Base-by-base conservation (phyloP, 805 yeast genomes). In the Cyberlindnera xishuangbannaensis region DNA sequence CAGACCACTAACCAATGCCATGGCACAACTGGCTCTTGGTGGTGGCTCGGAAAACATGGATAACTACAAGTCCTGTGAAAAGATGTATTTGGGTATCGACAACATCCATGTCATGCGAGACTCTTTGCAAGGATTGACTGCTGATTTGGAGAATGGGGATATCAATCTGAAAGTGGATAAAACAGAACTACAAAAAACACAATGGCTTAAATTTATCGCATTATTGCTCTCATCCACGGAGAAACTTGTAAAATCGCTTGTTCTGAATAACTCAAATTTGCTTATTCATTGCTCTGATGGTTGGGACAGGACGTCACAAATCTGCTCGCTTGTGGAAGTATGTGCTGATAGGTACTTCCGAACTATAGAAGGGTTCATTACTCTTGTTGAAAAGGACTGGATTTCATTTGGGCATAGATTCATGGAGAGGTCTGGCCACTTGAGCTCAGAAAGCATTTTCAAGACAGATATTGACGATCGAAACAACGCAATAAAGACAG, bases 21-120 rank as follows among this genome's bases (percentile, higher is more conserved):
- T 87, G 73, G 97, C 96, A 0, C 97, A 92, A 50, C 84, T 85
- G 28, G 97, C 97, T 0, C 61, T 92, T 12, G 98, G 98, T 10
- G 98, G 97, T n/a, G 98, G 98, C 1, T 82, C 96, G 0, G 98
- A 92, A 53, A 81, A 74, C 44, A 83, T 87, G 69, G 97, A 90
- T 37, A 76, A 86, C 51, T 90, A 92, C 59, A 70, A 77, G 31
- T 69, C 68, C 20, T 71, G 69, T 13, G 80, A 81, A 18, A 80
- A 86, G 52, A 68, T 83, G 14, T 92, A 84, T 49, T 66, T 92
- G 41, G 95, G 95, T 24, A 86, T 92, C 27, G 98, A 92, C 51
- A 92, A 92, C 55, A 86, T 92, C 42, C 98, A 92, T 58, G 94
- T 84, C 3, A 86, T 92, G 85, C 69, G 96, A 41, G 97, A 88